phyloP scores from a whole-genome alignment of 2,329 filamentous ascomycete genomes.

The Aspergillus udagawae region DNA sequence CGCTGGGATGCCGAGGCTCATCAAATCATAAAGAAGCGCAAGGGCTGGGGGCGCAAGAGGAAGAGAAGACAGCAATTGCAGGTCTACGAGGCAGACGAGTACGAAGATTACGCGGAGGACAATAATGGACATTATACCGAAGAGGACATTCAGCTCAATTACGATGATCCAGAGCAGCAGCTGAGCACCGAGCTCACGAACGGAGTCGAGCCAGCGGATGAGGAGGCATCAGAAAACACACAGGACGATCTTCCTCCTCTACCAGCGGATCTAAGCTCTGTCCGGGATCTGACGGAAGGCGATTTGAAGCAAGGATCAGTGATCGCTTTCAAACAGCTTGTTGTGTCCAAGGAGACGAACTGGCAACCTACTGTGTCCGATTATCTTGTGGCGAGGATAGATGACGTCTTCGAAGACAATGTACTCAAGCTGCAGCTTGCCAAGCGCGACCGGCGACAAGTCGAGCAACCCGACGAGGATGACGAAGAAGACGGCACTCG shows the following conservation, averaged over 20 bases:
- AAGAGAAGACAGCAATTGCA: slow-evolving; percentile 52
- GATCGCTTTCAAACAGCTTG: slow-evolving; percentile 46
- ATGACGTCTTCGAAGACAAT: slow-evolving; percentile 52
- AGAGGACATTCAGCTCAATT: slow-evolving; percentile 36
- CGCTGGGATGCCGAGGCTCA: slow-evolving; percentile 79
- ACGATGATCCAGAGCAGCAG: slow-evolving; percentile 39
- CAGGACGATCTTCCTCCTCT: slow-evolving; percentile 48
- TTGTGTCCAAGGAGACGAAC: slow-evolving; percentile 44
- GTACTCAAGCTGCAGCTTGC: slow-evolving; percentile 63
- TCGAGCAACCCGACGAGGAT: slow-evolving; percentile 55
- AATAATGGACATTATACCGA: slow-evolving; percentile 30
- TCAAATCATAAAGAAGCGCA: slow-evolving; percentile 36
- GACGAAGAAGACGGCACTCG: slow-evolving; percentile 62
- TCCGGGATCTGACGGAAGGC: slow-evolving; percentile 47
- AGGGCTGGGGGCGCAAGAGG: slow-evolving; percentile 32
- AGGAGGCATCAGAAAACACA: slow-evolving; percentile 34
- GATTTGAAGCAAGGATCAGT: slow-evolving; percentile 35
- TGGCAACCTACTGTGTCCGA: slow-evolving; percentile 47
- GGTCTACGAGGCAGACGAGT: slow-evolving; percentile 42
- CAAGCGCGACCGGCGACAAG: slow-evolving; percentile 59
- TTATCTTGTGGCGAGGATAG: slow-evolving; percentile 63
- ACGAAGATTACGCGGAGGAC: slow-evolving; percentile 35
- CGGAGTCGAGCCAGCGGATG: slow-evolving; percentile 13
- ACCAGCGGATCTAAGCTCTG: slow-evolving; percentile 58
- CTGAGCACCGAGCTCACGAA: slow-evolving; percentile 13